phyloP scores from a whole-genome alignment of 805 yeast genomes.

The Metschnikowia lachancei region DNA sequence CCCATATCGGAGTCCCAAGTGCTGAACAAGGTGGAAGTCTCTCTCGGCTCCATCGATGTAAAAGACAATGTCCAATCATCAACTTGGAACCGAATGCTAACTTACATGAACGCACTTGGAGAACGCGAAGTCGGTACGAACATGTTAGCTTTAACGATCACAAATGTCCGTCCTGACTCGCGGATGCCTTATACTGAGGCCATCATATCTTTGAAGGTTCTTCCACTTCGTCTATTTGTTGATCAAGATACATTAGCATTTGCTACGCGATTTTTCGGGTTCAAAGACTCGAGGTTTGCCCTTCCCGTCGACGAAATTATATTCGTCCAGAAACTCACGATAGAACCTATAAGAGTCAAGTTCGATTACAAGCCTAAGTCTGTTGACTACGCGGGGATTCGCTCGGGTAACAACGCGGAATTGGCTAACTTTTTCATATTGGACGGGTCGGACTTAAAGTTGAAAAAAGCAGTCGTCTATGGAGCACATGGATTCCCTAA shows the following conservation, averaged over 20 bases:
- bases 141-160: constrained; percentile 55
- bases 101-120: constrained; percentile 65
- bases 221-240: constrained; percentile 79
- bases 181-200: constrained; percentile 68
- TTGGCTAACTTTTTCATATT: constrained; percentile 83
- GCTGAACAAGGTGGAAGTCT: constrained; percentile 48
- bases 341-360: constrained; percentile 58
- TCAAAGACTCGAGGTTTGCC: constrained; percentile 67
- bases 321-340: constrained; percentile 65
- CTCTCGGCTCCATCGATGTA: constrained; percentile 55
- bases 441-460: constrained; percentile 75
- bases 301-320: constrained; percentile 63
- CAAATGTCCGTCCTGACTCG: constrained; percentile 63
- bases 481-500: constrained; percentile 76
- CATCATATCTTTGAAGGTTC: constrained; percentile 48
- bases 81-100: constrained; percentile 83
- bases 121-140: constrained; percentile 67
- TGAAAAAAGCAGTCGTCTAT: constrained; percentile 60
- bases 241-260: constrained; percentile 95
- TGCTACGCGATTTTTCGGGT: constrained; percentile 72
- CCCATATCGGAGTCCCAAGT: constrained; percentile 38
- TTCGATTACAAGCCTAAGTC: constrained; percentile 92
- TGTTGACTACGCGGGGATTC: constrained; percentile 77
- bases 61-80: constrained; percentile 81
- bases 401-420: constrained; percentile 84